Evolutionary conservation across 2,329 filamentous ascomycete genomes (phyloP), one percentile per base, ranked within the genome.

Genomic region (Allantophomopsis cytisporea): DNA sequence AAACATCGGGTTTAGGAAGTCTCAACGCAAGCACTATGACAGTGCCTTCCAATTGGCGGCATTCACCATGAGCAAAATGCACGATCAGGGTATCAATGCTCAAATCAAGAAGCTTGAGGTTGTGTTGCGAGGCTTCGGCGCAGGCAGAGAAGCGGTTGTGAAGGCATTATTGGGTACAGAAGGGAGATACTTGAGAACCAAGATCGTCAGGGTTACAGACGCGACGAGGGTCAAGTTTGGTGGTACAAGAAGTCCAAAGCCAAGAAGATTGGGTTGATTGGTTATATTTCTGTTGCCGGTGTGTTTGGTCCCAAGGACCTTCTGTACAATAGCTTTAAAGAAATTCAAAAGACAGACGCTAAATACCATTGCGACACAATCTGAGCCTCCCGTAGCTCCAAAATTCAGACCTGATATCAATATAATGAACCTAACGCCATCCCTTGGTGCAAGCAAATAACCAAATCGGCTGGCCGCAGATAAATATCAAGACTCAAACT

Each of bases 181-280:
- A 59, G 91, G 91, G 41, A 78, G 75, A 55, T 59, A 76, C 51
- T 62, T 96, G 48, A 74, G 86, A 49, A 66, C 71, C 23, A 77
- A 83, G 64, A 83, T 98, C 48, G 67, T 76, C 33, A 79, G 78
- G 50, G 82, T 98, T 44, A 78, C 83, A 23, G 91, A 98, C 63
- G 71, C 76, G 32, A 96, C 89, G 40, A 82, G 82, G 53, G 62
- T 96, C 60, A 98, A 98, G 69, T 94, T 96, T 68, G 91, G 88
- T 63, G 93, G 91, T 55, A 85, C 83, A 31, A 83, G 88, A 61
- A 89, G 86, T 66, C 74, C 73, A 60, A 84, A 80, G 58, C 81
- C 79, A 31, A 88, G 88, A 62, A 81, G 91, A 65, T 63, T 96
- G 65, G 54, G 54, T 49, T 57, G 50, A 44, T 43, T 12, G 20